Conservation (phyloP, 1,284 basidiomycete species). For the Leccinum subrobustum region DNA sequence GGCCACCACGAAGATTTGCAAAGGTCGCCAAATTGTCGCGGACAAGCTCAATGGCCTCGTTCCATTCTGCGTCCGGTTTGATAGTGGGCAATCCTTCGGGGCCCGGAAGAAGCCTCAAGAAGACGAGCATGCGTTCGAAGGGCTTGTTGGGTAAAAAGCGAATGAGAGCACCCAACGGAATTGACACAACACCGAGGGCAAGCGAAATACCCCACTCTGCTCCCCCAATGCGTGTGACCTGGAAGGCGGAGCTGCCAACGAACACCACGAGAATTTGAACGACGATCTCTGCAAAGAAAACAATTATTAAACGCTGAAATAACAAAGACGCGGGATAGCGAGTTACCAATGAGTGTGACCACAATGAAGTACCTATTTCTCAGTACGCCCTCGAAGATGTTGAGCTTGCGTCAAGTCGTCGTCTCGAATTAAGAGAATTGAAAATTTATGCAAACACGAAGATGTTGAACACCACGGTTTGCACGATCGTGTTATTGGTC, state of each 20-base stretch:
- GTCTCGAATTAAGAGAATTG: constrained; percentile 91
- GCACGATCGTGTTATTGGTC: constrained; percentile 56
- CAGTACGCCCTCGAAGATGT: constrained; percentile 85
- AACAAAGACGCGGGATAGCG: background rate
- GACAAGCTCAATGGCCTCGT: constrained; percentile 71
- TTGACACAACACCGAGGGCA: constrained; percentile 81
- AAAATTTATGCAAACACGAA: constrained; percentile 97
- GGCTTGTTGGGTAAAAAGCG: constrained; percentile 83
- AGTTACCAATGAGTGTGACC: constrained; percentile 82
- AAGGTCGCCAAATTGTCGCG: constrained; percentile 86
- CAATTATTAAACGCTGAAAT: background rate
- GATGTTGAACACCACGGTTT: constrained; percentile 92
- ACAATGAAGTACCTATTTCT: constrained; percentile 84
- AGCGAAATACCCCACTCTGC: constrained; percentile 88
- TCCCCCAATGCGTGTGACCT: constrained; percentile 77
- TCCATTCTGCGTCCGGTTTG: constrained; percentile 67
- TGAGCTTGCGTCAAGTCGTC: constrained; percentile 85
- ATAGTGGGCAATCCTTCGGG: constrained; percentile 66
- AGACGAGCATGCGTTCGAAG: constrained; percentile 72
- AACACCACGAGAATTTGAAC: constrained; percentile 90
- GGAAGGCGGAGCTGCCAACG: constrained; percentile 89
- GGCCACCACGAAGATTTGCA: constrained; percentile 80
- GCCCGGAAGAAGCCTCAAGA: constrained; percentile 64
- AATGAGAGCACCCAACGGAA: constrained; percentile 85
- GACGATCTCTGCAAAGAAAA: constrained; percentile 63